Conservation (phyloP, 441 rosid genomes). For the Geranium incanum region DNA sequence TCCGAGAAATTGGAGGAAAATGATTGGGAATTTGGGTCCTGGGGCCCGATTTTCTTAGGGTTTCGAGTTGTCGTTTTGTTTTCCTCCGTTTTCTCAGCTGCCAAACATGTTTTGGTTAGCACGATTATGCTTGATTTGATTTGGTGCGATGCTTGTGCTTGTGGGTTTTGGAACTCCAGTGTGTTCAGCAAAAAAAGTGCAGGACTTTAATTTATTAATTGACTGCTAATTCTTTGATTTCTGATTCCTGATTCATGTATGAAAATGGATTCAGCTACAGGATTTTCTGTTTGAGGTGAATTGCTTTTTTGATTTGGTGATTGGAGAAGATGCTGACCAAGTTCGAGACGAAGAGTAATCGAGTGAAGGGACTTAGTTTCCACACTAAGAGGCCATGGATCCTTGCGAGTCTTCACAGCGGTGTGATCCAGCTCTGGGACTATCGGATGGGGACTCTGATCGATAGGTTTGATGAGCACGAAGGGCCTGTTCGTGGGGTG, state of each 20-base stretch:
- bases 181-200: neutral
- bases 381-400: constrained; percentile 84
- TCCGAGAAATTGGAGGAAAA: neutral
- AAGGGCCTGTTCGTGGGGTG: constrained; percentile 72
- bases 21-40: neutral
- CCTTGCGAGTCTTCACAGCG: constrained; percentile 81
- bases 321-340: constrained; percentile 56
- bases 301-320: constrained; percentile 14
- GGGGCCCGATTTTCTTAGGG: neutral
- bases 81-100: neutral
- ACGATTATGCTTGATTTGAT: constrained; percentile 1
- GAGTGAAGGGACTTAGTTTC: constrained; percentile 82
- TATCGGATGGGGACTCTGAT: constrained; percentile 79
- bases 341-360: constrained; percentile 78
- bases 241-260: too few relatives aligned
- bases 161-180: too few relatives aligned
- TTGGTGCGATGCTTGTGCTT: constrained; percentile 1
- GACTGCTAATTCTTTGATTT: neutral
- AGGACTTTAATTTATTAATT: neutral
- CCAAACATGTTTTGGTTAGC: neutral
- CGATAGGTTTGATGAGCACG: constrained; percentile 75
- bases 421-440: constrained; percentile 92
- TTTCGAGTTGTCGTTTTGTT: neutral
- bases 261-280: neutral
- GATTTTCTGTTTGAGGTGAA: neutral